phyloP scores from a whole-genome alignment of 148 eudicot genomes.

The Amaranthus palmeri region DNA sequence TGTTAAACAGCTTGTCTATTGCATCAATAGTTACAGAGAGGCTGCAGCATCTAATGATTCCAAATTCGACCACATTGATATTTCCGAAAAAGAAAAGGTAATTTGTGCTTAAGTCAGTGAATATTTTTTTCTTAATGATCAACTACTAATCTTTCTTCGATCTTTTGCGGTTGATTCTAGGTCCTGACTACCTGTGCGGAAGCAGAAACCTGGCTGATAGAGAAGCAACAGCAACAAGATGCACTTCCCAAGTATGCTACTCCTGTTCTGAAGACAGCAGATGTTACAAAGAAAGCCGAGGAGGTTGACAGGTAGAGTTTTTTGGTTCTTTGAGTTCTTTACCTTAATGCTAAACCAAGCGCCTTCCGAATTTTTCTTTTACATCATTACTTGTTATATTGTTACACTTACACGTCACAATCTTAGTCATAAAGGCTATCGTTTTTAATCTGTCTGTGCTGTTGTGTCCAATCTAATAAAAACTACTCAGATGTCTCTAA shows the following conservation, averaged over 20 bases:
- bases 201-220: conserved; percentile 83
- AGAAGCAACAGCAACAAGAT: conserved; percentile 81
- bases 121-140: background rate
- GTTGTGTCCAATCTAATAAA: no score
- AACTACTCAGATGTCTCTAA: no score
- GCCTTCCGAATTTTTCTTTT: no score
- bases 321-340: background rate
- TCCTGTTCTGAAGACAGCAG: conserved; percentile 66
- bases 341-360: no score
- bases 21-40: conserved; percentile 65
- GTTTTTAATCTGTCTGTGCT: no score
- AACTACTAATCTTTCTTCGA: background rate
- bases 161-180: conserved; percentile 20
- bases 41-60: conserved; percentile 67
- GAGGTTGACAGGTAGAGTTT: conserved; percentile 68
- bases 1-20: conserved; percentile 47
- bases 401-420: no score
- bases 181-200: conserved; percentile 63
- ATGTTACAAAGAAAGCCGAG: conserved; percentile 68
- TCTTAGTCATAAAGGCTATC: no score
- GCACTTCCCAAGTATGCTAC: conserved; percentile 62
- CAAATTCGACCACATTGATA: conserved; percentile 85
- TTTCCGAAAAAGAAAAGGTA: conserved; percentile 81
- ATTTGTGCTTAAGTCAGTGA: no score
- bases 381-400: no score